phyloP scores from a whole-genome alignment of 1,284 basidiomycete genomes.

The Trichosporon sp. region DNA sequence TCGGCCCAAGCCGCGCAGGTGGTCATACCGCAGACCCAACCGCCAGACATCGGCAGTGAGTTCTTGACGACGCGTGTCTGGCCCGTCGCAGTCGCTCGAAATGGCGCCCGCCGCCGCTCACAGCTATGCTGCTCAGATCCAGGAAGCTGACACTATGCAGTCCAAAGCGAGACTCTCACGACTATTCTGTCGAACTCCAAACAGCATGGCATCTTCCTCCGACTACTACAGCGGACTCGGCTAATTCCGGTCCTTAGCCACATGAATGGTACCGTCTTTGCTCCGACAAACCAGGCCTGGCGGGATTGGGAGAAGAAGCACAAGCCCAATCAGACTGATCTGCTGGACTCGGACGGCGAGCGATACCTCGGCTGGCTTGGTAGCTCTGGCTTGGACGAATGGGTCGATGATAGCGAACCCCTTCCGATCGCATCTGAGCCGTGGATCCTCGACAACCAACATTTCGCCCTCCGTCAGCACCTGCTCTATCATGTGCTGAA shows the following conservation, averaged over 20 bases:
- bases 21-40: neutral
- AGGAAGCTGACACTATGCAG: neutral
- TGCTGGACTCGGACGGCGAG: neutral
- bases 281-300: slow-evolving; percentile 90
- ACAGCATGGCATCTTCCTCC: slow-evolving; percentile 73
- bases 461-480: slow-evolving; percentile 67
- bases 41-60: neutral
- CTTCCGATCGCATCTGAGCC: slow-evolving; percentile 6
- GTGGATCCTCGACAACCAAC: slow-evolving; percentile 64
- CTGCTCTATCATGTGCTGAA: slow-evolving; percentile 94
- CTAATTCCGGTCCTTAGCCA: slow-evolving; percentile 87
- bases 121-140: neutral
- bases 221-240: slow-evolving; percentile 74
- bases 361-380: slow-evolving; percentile 31
- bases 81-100: neutral
- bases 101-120: too few relatives aligned
- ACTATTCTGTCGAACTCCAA: slow-evolving; percentile 69
- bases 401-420: slow-evolving; percentile 15
- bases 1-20: neutral
- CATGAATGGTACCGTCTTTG: slow-evolving; percentile 80
- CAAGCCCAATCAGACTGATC: slow-evolving; percentile 13
- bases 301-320: slow-evolving; percentile 41
- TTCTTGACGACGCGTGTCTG: neutral
- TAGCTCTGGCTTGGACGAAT: slow-evolving; percentile 29
- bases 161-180: slow-evolving; percentile 53